phyloP scores from a whole-genome alignment of 179 eudicot genomes.

The Heliamphora pulchella region DNA sequence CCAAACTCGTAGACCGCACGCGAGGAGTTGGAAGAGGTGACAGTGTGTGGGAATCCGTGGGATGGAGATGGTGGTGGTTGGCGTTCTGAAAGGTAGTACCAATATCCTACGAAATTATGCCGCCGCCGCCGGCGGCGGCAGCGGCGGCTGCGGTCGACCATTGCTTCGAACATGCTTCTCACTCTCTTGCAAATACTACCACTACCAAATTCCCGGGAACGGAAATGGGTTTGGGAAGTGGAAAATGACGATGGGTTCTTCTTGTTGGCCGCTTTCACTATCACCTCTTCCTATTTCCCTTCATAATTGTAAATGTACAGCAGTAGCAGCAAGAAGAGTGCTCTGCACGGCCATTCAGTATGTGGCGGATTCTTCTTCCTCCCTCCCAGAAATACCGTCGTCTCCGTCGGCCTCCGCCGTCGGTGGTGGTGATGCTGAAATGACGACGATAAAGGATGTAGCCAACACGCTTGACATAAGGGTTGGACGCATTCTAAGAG shows the following conservation, averaged over 20 bases:
- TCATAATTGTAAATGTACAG: neutral
- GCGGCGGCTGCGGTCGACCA: slow-evolving; percentile 7
- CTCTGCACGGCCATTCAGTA: slow-evolving; percentile 11
- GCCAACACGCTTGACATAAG: slow-evolving; percentile 66
- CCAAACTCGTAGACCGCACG: too few species aligned
- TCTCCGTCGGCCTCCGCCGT: slow-evolving; percentile 7
- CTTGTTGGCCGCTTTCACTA: neutral
- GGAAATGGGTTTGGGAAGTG: neutral
- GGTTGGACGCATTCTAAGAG: slow-evolving; percentile 65
- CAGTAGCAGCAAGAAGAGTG: neutral
- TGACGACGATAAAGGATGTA: slow-evolving; percentile 28
- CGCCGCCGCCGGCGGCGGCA: slow-evolving; percentile 9
- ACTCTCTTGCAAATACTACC: neutral
- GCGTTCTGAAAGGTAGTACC: slow-evolving; percentile 23
- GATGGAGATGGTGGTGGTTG: slow-evolving; percentile 11
- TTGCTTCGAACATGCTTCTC: slow-evolving; percentile 16
- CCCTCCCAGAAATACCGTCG: slow-evolving; percentile 7
- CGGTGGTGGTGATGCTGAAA: slow-evolving; percentile 19
- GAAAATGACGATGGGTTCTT: neutral
- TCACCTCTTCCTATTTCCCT: slow-evolving; percentile 3
- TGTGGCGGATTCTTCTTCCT: slow-evolving; percentile 10
- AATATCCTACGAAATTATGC: slow-evolving; percentile 7
- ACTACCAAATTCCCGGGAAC: neutral
- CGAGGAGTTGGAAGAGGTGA: neutral
- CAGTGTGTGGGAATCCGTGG: neutral